phyloP scores from a whole-genome alignment of 345 rosid genomes.

The Bretschneidera sinensis region DNA sequence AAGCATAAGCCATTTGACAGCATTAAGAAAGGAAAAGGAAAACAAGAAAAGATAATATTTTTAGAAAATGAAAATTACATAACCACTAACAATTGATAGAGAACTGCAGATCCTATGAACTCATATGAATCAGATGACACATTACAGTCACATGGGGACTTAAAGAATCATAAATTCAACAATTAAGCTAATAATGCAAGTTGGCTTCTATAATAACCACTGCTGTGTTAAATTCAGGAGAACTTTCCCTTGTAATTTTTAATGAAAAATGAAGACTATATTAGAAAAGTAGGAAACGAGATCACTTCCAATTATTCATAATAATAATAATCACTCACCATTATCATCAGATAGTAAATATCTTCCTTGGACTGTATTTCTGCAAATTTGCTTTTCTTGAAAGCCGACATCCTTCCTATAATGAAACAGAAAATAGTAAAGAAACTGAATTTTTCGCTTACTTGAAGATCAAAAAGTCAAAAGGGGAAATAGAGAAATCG shows the following conservation, averaged over 20 bases:
- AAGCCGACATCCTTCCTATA: conserved; percentile 62
- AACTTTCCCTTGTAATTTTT: not conserved
- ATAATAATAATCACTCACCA: conserved; percentile 33
- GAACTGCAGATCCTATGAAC: too few relatives aligned
- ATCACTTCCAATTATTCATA: not conserved
- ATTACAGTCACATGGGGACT: too few relatives aligned
- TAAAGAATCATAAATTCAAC: not conserved
- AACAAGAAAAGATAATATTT: too few relatives aligned
- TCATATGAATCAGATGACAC: too few relatives aligned
- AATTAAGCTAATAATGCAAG: not conserved
- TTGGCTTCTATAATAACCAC: not conserved
- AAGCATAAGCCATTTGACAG: too few relatives aligned
- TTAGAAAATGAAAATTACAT: too few relatives aligned
- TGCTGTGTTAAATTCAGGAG: not conserved
- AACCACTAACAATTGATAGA: too few relatives aligned
- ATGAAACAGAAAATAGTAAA: conserved; percentile 11
- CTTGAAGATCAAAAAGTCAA: not conserved
- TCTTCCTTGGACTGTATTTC: conserved; percentile 86
- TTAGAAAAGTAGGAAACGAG: too few relatives aligned
- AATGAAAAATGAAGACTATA: not conserved
- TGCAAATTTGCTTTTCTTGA: conserved; percentile 44
- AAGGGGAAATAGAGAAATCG: not conserved
- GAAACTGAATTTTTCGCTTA: conserved; percentile 1
- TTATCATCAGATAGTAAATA: conserved; percentile 74
- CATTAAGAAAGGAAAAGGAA: too few relatives aligned